phyloP scores from a whole-genome alignment of 441 rosid genomes.

The Brassica balearica region DNA sequence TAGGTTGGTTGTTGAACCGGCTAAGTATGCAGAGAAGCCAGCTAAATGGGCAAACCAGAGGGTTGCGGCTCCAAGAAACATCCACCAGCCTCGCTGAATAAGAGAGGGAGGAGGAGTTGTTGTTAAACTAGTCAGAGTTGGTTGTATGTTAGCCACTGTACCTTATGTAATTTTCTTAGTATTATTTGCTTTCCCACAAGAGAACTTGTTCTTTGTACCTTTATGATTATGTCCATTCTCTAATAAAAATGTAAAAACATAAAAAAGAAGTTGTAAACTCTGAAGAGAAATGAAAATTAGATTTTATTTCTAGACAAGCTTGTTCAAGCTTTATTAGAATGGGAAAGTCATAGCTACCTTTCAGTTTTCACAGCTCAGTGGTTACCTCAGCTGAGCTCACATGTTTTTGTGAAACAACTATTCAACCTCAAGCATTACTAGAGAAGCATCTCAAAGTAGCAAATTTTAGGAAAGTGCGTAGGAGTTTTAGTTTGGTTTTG shows the following conservation, averaged over 20 bases:
- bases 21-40: constrained; percentile 57
- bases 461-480: too few relatives aligned
- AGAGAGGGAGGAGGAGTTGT: background rate
- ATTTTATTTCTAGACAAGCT: constrained; percentile 1
- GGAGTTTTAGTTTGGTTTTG: too few relatives aligned
- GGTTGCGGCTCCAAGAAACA: constrained; percentile 49
- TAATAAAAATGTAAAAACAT: constrained; percentile 47
- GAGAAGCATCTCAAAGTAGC: too few relatives aligned
- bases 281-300: constrained; percentile 39
- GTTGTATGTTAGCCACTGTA: constrained; percentile 39
- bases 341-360: too few relatives aligned
- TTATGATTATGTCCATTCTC: constrained; percentile 43
- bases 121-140: constrained; percentile 32
- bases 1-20: constrained; percentile 40
- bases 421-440: too few relatives aligned
- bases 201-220: constrained; percentile 45
- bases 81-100: constrained; percentile 65
- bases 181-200: constrained; percentile 36
- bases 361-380: too few relatives aligned
- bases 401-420: too few relatives aligned
- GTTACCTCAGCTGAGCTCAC: too few relatives aligned
- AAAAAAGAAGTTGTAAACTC: constrained; percentile 43
- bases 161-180: constrained; percentile 43
- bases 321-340: background rate
- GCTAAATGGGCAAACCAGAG: constrained; percentile 51